A percentile compares a stretch with the other conserved stretches of the same genome.
phyloP scores from a whole-genome alignment of 2,329 filamentous ascomycete genomes.

The Microdochium nivale region DNA sequence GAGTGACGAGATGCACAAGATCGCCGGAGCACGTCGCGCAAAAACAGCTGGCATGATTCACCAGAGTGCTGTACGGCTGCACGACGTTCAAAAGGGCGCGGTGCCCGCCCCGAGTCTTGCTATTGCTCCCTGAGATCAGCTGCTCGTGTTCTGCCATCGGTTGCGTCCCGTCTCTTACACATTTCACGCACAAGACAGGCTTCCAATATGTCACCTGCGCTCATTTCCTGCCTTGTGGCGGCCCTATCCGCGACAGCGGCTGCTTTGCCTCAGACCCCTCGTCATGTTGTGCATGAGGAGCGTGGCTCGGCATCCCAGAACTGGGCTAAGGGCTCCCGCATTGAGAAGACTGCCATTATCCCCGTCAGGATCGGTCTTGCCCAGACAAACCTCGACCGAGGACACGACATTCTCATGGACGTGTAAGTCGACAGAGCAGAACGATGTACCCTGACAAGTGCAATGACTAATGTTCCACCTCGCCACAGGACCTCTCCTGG shows the following conservation, averaged over 20 bases:
- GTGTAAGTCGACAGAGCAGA: too few relatives aligned
- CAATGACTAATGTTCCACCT: background rate
- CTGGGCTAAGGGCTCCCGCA: background rate
- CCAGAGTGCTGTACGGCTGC: background rate
- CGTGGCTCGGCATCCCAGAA: background rate
- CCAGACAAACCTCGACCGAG: background rate
- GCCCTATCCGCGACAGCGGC: background rate
- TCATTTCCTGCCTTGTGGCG: background rate
- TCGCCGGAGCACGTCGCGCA: background rate
- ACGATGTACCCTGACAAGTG: too few relatives aligned
- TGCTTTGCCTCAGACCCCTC: background rate
- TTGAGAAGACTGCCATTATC: background rate
- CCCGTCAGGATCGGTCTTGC: background rate
- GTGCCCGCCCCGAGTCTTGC: background rate
- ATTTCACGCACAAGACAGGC: background rate
- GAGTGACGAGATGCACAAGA: too few relatives aligned
- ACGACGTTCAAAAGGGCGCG: background rate
- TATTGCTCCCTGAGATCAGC: background rate
- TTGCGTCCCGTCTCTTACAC: too few relatives aligned
- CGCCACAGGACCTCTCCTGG: background rate
- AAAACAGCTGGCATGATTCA: background rate
- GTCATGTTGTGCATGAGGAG: background rate
- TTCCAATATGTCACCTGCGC: background rate
- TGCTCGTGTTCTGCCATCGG: background rate
- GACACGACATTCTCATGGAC: background rate